Evolutionary conservation across 305 asterid genomes (phyloP).

Genomic region (Fraxinus greggii): DNA sequence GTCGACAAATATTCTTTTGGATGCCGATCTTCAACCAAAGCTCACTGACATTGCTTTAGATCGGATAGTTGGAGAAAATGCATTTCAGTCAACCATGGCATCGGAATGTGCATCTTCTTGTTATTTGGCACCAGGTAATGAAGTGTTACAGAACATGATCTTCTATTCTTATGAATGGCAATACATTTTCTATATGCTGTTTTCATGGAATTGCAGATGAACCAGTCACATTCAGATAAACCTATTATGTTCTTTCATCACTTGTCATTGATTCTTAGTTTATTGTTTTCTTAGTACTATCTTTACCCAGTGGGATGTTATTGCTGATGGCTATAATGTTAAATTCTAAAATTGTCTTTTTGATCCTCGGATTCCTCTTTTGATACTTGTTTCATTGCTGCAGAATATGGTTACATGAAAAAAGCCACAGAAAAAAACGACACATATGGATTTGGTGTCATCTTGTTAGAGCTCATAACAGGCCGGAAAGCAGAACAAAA

Average conservation of each 20-base stretch:
- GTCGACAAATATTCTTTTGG: slow-evolving; percentile 69
- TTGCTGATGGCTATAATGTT: neutral
- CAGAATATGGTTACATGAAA: slow-evolving; percentile 72
- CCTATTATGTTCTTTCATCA: neutral
- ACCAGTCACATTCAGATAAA: neutral
- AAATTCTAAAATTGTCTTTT: neutral
- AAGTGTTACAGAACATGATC: neutral
- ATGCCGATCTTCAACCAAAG: slow-evolving; percentile 72
- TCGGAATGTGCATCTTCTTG: slow-evolving; percentile 56
- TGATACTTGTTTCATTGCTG: neutral
- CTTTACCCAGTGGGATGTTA: neutral
- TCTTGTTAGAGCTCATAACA: slow-evolving; percentile 74
- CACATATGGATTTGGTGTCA: slow-evolving; percentile 66
- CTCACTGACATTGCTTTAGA: slow-evolving; percentile 68
- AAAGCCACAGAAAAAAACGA: slow-evolving; percentile 66
- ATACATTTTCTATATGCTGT: neutral
- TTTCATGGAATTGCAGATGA: neutral
- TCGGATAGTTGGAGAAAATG: slow-evolving; percentile 54
- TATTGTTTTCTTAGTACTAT: neutral
- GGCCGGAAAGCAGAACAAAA: slow-evolving; percentile 56
- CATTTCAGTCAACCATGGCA: slow-evolving; percentile 47
- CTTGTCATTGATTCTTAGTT: neutral
- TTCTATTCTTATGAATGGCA: neutral
- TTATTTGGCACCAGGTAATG: slow-evolving; percentile 76
- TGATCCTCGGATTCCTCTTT: neutral